phyloP scores from a whole-genome alignment of 2,329 filamentous ascomycete genomes.

The Clonostachys rhizophaga region DNA sequence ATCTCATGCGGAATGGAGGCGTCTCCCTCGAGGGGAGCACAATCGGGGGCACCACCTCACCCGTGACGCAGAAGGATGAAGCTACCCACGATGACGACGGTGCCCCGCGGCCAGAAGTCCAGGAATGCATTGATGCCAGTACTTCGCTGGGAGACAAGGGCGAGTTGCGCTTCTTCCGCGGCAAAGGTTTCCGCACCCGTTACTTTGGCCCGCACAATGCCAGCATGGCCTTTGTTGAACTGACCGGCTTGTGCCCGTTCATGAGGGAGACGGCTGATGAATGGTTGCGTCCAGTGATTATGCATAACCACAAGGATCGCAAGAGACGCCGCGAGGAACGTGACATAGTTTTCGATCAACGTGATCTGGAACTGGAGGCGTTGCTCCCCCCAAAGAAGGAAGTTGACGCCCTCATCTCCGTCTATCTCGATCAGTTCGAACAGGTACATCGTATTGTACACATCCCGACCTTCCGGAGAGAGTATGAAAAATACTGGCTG shows the following conservation, averaged over 20 bases:
- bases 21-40: constrained; percentile 47
- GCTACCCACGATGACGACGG: constrained; percentile 23
- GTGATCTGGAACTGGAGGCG: constrained; percentile 43
- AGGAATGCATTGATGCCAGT: constrained; percentile 31
- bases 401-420: constrained; percentile 40
- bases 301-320: constrained; percentile 51
- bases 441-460: constrained; percentile 54
- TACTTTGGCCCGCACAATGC: constrained; percentile 58
- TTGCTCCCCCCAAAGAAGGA: constrained; percentile 42
- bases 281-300: constrained; percentile 54
- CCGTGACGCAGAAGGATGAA: constrained; percentile 38
- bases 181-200: constrained; percentile 54
- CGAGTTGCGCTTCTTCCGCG: constrained; percentile 52
- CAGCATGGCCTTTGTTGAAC: constrained; percentile 54
- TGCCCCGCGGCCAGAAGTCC: constrained; percentile 25
- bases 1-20: constrained; percentile 27
- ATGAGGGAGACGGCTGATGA: constrained; percentile 60
- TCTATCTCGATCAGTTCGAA: constrained; percentile 51
- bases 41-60: constrained; percentile 34
- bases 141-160: constrained; percentile 37
- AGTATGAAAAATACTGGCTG: constrained; percentile 53
- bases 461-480: constrained; percentile 51
- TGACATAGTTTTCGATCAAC: constrained; percentile 40
- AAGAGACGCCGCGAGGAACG: constrained; percentile 47
- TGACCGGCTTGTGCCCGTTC: constrained; percentile 52